Base-by-base conservation (phyloP, 345 rosid species). In the Crucihimalaya himalaica region DNA sequence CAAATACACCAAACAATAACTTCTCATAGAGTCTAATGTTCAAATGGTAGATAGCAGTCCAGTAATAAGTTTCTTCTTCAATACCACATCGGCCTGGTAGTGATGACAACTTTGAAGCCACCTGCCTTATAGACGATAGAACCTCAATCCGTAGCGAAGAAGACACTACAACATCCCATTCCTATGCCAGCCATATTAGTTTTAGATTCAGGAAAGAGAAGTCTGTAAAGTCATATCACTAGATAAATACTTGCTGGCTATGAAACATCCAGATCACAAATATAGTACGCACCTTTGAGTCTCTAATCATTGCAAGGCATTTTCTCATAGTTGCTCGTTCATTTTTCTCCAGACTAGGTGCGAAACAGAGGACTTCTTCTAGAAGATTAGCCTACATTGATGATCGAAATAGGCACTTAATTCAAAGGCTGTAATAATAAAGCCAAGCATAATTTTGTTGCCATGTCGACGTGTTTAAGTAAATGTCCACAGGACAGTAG, bases 31-130 rank as follows among this genome's bases (percentile, higher is more conserved):
- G 84, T 76, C 91, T 84, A 59, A 88, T 32, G 66, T 94, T 91
- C 82, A 94, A 75, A 72, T 88, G 96, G 84, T 89, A 91, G 72
- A 80, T 79, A 75, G 89, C 84, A 79, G 85, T 82, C 97, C 97
- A 94, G 65, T 86, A 89, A 73, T 70, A 77, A 59, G 90, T 89
- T 89, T 92, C 98, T 65, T 82, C 86, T 81, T 71, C 82, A 47
- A 91, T 77, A 72, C 88, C 95, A 81, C 83, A 84, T 56, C 61
- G 55, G 46, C 86, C 89, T 57, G 89, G 87, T 65, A 77, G 81
- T 74, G 93, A 84, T 72, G 95, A 88, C 64, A 85, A 58, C 71
- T 83, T 85, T 32, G 62, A 78, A 57, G 88, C 86, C 63, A 85
- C 82, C 71, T 86, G 89, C 81, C 87, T 84, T 58, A 94, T 76